Base-by-base conservation (phyloP, 306 rosid genomes). In the Gleditsia sinensis region DNA sequence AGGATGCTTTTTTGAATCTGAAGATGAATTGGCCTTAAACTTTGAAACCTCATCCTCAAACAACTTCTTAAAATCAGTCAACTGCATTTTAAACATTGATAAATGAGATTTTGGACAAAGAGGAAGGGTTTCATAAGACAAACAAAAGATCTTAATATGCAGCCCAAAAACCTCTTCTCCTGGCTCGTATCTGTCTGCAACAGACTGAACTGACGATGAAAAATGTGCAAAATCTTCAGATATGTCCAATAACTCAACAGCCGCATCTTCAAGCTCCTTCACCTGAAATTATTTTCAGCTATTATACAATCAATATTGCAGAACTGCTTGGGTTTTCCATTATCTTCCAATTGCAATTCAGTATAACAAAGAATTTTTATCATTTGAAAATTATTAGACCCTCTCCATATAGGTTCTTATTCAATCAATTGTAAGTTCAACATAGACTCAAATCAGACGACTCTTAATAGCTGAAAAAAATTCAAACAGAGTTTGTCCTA, bases 211-310 rank as follows among this genome's bases (percentile, higher is more conserved):
- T 50, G 91, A 83, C 30, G 86, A 73, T 6, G 95, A 90, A 77
- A 88, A 86, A 53, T 86, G 83, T 39, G 76, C 81, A 84, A 80
- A 83, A 36, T 69, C 62, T 49, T 87, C 95, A 50, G 80, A 80
- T 28, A 86, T 53, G 10, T 64, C 77, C 61, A 86, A 56, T 82
- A 90, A 78, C 77, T 87, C 90, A 54, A 88, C 37, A 55, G 74
- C 89, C 3, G 91, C 89, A 67, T 84, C 88, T 80, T 88, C 97
- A 61, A 92, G 83, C 74, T 91, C 91, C 81, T 88, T 90, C 71
- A 88, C 96, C 97, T 90, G 72, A 72, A 36, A 73, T 2, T 16
- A 11, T 62, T 32, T 46, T 58, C 83, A 80, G 25, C 49, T 61
- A 75, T 63, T 45, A 68, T 59, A 19, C 23, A 8, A 76, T 28